These are phyloP conservation scores for Penicillium ochrochloron DNA, from an alignment of 495 filamentous ascomycete genomes.

Conservation along the genomic window DNA sequence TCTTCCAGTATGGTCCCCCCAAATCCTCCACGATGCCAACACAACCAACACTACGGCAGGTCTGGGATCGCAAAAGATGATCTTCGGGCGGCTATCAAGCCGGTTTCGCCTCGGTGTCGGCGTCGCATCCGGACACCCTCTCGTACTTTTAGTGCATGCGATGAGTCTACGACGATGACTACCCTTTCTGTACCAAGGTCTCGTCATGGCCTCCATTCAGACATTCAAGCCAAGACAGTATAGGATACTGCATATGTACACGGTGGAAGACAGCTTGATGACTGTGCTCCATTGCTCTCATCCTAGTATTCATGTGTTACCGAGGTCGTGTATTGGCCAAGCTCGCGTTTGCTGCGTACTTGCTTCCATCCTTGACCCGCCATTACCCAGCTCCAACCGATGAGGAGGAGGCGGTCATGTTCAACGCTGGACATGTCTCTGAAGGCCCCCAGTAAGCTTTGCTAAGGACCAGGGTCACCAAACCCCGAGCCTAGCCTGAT, in stretches of 20 bases:
- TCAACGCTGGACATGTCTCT: background rate
- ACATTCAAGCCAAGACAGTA: background rate
- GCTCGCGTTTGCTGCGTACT: background rate
- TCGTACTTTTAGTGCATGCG: conserved; percentile 9
- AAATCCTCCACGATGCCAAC: background rate
- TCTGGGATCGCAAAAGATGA: background rate
- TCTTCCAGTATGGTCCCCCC: background rate
- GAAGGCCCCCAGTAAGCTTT: conserved; percentile 3
- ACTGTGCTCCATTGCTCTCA: background rate
- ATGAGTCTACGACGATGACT: conserved; percentile 10
- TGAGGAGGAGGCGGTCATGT: background rate
- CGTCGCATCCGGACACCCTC: background rate
- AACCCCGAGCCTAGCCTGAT: conserved; percentile 23
- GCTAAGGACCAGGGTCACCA: conserved; percentile 11
- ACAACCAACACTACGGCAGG: background rate
- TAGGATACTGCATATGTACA: background rate
- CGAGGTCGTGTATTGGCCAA: conserved; percentile 19
- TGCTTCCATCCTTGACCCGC: conserved; percentile 4
- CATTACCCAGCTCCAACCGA: conserved; percentile 24
- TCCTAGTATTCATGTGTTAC: conserved; percentile 25
- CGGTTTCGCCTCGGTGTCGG: conserved; percentile 7
- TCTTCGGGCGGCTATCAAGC: conserved; percentile 3
- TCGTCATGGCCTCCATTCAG: background rate
- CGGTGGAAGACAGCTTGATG: background rate
- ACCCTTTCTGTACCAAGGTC: background rate